Base-by-base conservation (phyloP, 2,329 filamentous ascomycete species). In the Trichoderma breve region DNA sequence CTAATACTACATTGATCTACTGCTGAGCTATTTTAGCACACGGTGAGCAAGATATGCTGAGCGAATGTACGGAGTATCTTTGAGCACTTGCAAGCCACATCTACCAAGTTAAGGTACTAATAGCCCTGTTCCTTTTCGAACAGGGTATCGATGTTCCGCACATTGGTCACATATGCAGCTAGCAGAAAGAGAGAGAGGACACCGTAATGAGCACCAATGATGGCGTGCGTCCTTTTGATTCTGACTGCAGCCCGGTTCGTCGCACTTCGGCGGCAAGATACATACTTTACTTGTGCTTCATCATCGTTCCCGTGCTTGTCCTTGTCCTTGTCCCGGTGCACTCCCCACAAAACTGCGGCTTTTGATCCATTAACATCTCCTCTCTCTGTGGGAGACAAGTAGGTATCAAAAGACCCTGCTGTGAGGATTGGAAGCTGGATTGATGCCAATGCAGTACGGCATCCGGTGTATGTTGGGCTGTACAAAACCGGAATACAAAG, bases 121-220 rank as follows among this genome's bases (percentile, higher is more conserved):
- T 43, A 53, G 47, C 47, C 47, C 47, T 53, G 47, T 24, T 53
- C n/a, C 43, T 11, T 21, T 51, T 21, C 43, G 5, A 53, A 21
- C 43, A 51, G 43, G 43, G 43, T 51, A 51, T 51, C 9, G n/a
- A 51, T 51, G 57, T 58, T 26, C 30, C 28, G 57, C 28, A 63
- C 60, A 61, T 61, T 57, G 24, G 53, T 26, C 63, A 60, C 65
- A 53, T 28, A 61, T 70, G 67, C 67, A 62, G 57, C 57, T 70
- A 70, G 36, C 55, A 61, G 28, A 58, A 69, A 32, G 28, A 51
- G 47, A 55, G 47, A 30, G 15, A n/a, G n/a, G 18, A 21, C 24
- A n/a, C 65, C 65, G 53, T 58, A 24, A n/a, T n/a, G 47, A 58
- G 36, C 66, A 62, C 67, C 39, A 70, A 36, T 62, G 28, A 62